These are phyloP conservation scores for Tinospora cordifolia DNA, from an alignment of 164 flowering plant genomes.

Conservation along the genomic window DNA sequence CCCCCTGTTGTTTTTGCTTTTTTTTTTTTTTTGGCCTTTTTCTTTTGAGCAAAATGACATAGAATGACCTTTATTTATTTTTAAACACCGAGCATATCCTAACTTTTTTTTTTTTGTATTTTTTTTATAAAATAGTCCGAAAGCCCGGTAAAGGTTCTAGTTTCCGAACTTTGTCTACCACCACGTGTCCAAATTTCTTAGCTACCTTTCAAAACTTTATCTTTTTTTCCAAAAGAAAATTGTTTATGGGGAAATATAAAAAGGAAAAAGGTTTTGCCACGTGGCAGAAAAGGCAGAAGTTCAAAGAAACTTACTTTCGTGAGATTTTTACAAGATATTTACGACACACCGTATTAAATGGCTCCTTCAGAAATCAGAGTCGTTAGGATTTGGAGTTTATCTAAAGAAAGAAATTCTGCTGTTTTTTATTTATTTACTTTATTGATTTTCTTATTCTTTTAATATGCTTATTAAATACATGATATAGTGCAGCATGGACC, in stretches of 20 bases:
- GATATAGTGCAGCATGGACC: too few relatives aligned
- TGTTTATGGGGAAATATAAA: too few relatives aligned
- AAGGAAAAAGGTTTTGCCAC: neutral
- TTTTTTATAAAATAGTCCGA: neutral
- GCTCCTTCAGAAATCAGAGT: neutral
- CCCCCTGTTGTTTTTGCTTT: too few relatives aligned
- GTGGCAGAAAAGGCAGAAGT: neutral
- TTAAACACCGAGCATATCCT: constrained; percentile 4
- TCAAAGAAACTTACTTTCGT: neutral
- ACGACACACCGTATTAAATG: neutral
- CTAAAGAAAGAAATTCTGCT: neutral
- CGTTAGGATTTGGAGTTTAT: neutral
- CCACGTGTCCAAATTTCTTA: neutral
- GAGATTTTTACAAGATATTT: neutral
- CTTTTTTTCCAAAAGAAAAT: too few relatives aligned
- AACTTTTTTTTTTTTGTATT: neutral
- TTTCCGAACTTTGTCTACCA: neutral
- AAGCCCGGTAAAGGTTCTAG: neutral
- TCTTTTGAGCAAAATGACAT: neutral
- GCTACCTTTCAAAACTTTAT: neutral
- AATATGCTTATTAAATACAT: neutral
- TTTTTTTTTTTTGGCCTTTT: too few relatives aligned
- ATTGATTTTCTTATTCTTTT: too few relatives aligned
- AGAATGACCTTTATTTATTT: neutral
- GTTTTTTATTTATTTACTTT: neutral